These are phyloP conservation scores for Biscogniauxia sp. DNA, from an alignment of 2,329 filamentous ascomycete species.

Conservation along the genomic window DNA sequence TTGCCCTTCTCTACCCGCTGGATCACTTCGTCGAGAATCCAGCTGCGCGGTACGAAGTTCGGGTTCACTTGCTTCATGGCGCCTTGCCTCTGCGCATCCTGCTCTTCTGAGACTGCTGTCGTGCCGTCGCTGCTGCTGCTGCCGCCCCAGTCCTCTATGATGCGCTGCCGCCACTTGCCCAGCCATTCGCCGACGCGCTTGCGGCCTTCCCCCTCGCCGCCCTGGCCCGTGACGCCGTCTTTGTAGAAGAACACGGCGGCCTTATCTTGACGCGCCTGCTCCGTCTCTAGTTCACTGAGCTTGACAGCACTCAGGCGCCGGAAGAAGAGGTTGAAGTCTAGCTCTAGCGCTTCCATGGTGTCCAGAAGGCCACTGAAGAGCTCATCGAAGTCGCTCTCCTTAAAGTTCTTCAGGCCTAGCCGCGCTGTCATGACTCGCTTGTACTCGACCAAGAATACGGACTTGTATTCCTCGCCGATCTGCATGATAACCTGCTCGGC, in stretches of 20 bases:
- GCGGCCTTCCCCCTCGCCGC: slow-evolving; percentile 62
- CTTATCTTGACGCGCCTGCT: slow-evolving; percentile 59
- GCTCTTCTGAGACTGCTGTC: slow-evolving; percentile 28
- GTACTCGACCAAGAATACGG: slow-evolving; percentile 86
- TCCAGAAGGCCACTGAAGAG: slow-evolving; percentile 83
- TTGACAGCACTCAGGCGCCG: slow-evolving; percentile 67
- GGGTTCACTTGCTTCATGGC: slow-evolving; percentile 89
- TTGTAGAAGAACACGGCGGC: slow-evolving; percentile 77
- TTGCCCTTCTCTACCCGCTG: slow-evolving; percentile 79
- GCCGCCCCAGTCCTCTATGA: slow-evolving; percentile 73
- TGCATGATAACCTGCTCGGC: slow-evolving; percentile 82
- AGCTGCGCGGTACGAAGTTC: slow-evolving; percentile 85
- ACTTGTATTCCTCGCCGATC: slow-evolving; percentile 82
- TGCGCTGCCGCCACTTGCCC: slow-evolving; percentile 68
- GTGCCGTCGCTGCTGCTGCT: slow-evolving; percentile 39
- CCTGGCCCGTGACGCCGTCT: slow-evolving; percentile 61
- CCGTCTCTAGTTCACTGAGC: slow-evolving; percentile 61
- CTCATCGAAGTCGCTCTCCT: slow-evolving; percentile 72
- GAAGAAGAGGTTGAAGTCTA: slow-evolving; percentile 97
- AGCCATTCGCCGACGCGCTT: slow-evolving; percentile 76
- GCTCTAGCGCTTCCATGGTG: slow-evolving; percentile 72
- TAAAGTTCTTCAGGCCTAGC: slow-evolving; percentile 69
- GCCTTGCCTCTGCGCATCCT: slow-evolving; percentile 61
- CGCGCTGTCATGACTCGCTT: slow-evolving; percentile 78
- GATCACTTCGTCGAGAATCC: slow-evolving; percentile 93